Percentiles rank a stretch among this genome's conserved stretches.
Evolutionary conservation across 2,329 filamentous ascomycete genomes (phyloP).

Genomic region (Colletotrichum cordylinicola): DNA sequence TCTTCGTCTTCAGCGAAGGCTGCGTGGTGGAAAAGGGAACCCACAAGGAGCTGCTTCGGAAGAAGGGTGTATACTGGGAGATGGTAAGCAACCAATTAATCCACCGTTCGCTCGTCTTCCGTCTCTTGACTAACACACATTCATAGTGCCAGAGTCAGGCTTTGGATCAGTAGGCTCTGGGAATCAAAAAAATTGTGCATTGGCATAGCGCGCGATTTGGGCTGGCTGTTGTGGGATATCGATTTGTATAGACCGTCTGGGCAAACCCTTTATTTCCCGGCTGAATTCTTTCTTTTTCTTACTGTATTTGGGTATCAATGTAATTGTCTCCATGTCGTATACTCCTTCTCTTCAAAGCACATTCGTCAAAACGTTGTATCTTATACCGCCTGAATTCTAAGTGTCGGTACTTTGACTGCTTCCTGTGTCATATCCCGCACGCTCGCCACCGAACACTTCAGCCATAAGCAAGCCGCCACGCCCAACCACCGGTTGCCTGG

Average conservation of each 20-base stretch:
- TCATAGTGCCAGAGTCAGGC: conserved; percentile 24
- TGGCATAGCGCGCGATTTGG: neutral
- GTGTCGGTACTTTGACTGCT: neutral
- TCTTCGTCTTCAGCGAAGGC: conserved; percentile 49
- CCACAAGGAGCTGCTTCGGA: conserved; percentile 30
- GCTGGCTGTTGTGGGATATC: neutral
- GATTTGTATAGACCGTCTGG: neutral
- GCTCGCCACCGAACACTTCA: neutral
- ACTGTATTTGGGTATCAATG: neutral
- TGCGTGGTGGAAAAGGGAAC: conserved; percentile 44
- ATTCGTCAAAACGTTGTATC: neutral
- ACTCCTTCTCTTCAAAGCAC: neutral
- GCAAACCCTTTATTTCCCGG: neutral
- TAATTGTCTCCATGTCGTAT: neutral
- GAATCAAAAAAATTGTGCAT: neutral
- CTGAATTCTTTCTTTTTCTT: neutral
- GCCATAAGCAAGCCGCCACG: conserved; percentile 20
- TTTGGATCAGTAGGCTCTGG: conserved; percentile 13
- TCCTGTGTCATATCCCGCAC: too few relatives aligned
- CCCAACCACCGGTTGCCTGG: conserved; percentile 37
- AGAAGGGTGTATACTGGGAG: conserved; percentile 22
- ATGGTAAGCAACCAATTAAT: conserved; percentile 15
- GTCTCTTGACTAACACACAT: neutral
- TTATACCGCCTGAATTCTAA: neutral
- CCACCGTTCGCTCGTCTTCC: neutral